Base-by-base conservation (phyloP, 176 grass and related monocot species). In the Ensete ventricosum region DNA sequence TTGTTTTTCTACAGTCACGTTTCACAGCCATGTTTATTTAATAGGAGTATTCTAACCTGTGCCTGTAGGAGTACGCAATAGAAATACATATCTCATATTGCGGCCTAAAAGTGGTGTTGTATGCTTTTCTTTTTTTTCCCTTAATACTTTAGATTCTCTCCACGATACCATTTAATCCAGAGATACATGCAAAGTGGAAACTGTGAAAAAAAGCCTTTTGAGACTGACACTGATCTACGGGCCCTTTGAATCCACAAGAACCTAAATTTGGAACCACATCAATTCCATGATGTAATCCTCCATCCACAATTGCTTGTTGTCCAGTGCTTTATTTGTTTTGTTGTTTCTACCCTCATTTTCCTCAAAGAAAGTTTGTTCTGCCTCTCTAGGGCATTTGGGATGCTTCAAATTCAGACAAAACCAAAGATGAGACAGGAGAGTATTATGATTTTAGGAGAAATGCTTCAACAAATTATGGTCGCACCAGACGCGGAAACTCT, bases 321-420 rank as follows among this genome's bases (percentile, higher is more conserved):
- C 34, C 4, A 43, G 8, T 14, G 9, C 27, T 69, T 34, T 49
- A 79, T 75, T 79, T 50, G 81, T 71, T 76, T 7, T 62, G 34
- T 73, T 76, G 1, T 2, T 11, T 49, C 0, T 43, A 43, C 34
- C 34, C 34, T 43, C 34, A 43, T 60, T n/a, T 20, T 60, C 14
- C 55, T 57, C 55, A 57, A 19, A 57, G 55, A 60, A n/a, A 60
- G 57, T 67, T 80, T 43, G 73, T 50, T 9, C 70, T 84, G 65
- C 16, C 71, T 53, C 23, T 60, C 19, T 68, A 93, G 93, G 90
- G 93, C 2, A 88, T 97, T 66, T 97, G 80, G 87, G 90, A 81
- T 75, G 81, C 83, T 52, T 79, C 80, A 87, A 97, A 83, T 73
- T 78, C 90, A 55, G 55, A 73, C 54, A 77, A 62, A 54, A 52